Conservation (phyloP, 2,329 filamentous ascomycete genomes). For the Rugonectria rugulosa region DNA sequence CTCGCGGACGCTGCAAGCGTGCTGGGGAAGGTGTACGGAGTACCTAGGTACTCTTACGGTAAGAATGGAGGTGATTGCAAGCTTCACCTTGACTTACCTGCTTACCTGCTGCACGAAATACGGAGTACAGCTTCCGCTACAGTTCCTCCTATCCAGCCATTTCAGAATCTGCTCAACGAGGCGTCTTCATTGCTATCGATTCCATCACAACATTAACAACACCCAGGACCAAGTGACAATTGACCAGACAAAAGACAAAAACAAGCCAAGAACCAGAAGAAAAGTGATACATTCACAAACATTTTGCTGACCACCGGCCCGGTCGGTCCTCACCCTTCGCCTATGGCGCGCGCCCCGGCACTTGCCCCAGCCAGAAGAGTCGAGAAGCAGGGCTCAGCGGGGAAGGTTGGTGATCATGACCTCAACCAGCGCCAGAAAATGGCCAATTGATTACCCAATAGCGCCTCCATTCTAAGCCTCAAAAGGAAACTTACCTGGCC, state of each 20-base stretch:
- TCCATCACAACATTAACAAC: neutral
- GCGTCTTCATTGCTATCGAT: neutral
- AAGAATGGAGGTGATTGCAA: no score
- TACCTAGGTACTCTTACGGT: neutral
- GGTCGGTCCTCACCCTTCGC: conserved; percentile 26
- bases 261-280: neutral
- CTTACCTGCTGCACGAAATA: neutral
- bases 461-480: conserved; percentile 38
- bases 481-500: conserved; percentile 40
- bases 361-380: conserved; percentile 38
- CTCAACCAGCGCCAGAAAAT: conserved; percentile 39
- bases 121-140: neutral
- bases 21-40: neutral
- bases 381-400: conserved; percentile 33
- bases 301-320: conserved; percentile 32
- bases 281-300: conserved; percentile 3
- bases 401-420: conserved; percentile 45
- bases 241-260: neutral
- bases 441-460: conserved; percentile 45
- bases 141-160: neutral
- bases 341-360: conserved; percentile 19
- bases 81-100: no score
- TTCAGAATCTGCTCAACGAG: conserved; percentile 2
- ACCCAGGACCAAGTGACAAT: conserved; percentile 1
- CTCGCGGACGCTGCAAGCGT: neutral